Base-by-base conservation (phyloP, 2,329 filamentous ascomycete species). In the Fusarium dimerum region DNA sequence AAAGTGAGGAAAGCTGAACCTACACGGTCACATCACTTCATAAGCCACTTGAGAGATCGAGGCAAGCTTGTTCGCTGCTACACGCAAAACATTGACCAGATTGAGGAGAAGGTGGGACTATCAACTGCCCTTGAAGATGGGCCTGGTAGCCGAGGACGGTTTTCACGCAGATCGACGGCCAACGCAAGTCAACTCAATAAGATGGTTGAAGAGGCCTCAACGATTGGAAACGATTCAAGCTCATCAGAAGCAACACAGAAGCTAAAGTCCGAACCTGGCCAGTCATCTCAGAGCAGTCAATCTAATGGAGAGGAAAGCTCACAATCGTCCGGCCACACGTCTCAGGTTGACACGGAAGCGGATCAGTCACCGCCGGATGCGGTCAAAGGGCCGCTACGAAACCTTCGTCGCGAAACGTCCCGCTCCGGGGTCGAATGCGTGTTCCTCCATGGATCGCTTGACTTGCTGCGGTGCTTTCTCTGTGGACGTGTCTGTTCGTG, bases 71-170 rank as follows among this genome's bases (percentile, higher is more conserved):
- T 89, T 32, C 76, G 87, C 39, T 88, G 86, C 62, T 90, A 90
- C 62, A 90, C 87, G 0, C 87, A 90, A 60, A 90, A 90, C 57
- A 90, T 90, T 58, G 87, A 90, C 60, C 83, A 85, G 55, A 82
- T 90, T 7, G 87, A 90, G 65, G 83, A 86, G 63, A 84, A 87
- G 51, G 85, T 88, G 41, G 87, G 86, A 4, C 73, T 90, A 4
- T 82, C 79, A 15, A 88, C 85, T 0, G 79, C 85, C 48, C 74
- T 90, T 9, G 72, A 75, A 11, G 76, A 81, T 32, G 87, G 87
- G 0, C 80, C 84, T 1, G 87, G 87, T 2, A 83, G 78, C 59
- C 78, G 81, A 40, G 78, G 80, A 11, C 76, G 84, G 2, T 87
- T 87, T 61, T 83, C 80, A 43, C 76, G 78, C 57, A 77, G 74